Percentiles rank a stretch among this genome's conserved stretches.
Conservation (phyloP, 192 early-diverging fungal species). For the Linnemannia schmuckeri region DNA sequence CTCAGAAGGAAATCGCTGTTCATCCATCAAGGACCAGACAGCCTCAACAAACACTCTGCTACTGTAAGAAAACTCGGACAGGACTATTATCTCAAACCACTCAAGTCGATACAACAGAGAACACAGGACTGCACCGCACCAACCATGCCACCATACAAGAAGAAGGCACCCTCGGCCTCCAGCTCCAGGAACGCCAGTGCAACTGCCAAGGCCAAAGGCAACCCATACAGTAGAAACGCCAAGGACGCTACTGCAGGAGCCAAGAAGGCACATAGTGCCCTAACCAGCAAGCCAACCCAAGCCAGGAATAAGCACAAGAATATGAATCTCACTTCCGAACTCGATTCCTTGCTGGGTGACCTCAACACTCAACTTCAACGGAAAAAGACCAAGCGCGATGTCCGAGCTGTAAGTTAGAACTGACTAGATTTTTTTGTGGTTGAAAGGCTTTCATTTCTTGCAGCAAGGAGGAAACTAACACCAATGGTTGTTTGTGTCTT, state of each 20-base stretch:
- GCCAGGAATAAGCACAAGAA: conserved; percentile 44
- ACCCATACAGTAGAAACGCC: conserved; percentile 35
- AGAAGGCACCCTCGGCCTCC: conserved; percentile 26
- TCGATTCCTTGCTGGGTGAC: conserved; percentile 48
- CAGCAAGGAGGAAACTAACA: background rate
- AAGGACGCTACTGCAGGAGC: conserved; percentile 6
- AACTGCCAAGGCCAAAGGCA: conserved; percentile 14
- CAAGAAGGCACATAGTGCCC: background rate
- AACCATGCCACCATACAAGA: conserved; percentile 44
- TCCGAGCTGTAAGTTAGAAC: background rate
- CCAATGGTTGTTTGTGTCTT: background rate
- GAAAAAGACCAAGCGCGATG: conserved; percentile 51
- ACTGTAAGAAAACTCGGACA: background rate
- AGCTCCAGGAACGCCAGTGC: conserved; percentile 24
- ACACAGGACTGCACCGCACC: background rate
- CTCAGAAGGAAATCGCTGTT: background rate
- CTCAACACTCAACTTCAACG: conserved; percentile 43
- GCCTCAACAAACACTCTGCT: background rate
- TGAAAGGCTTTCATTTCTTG: background rate
- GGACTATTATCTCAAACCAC: background rate
- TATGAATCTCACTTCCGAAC: conserved; percentile 40
- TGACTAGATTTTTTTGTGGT: background rate
- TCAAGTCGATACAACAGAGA: background rate
- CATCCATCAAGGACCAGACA: background rate
- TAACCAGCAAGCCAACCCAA: conserved; percentile 23